Evolutionary conservation across 768 basidiomycete species (phyloP), one percentile per base, ranked within the genome.

Genomic region (Boletus rex-veris): DNA sequence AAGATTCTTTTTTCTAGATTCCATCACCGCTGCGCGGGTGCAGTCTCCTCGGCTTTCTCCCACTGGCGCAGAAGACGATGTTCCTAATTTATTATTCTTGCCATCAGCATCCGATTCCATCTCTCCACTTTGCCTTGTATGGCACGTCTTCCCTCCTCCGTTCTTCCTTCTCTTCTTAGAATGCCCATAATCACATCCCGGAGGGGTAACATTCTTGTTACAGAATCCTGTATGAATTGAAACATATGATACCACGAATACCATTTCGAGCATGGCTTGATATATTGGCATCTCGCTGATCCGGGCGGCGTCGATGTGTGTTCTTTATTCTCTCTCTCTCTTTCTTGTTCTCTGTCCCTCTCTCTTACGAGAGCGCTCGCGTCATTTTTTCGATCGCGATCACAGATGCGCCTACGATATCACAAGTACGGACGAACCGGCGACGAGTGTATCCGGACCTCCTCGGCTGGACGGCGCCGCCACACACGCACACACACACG

Each of bases 71-170:
- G 58, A 57, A 54, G 63, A 38, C 39, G 7, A 43, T 33, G 28
- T 54, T 48, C 50, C 50, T 71, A 56, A 62, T 71, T 50, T 59
- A 60, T 55, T 51, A 26, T 28, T 28, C 33, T 39, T 54, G 51
- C 57, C 45, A 62, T 59, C 52, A 68, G 61, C 58, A 58, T 47
- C 63, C 57, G 52, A 54, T 64, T 55, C 52, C 51, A 50, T 55
- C 52, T 58, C 64, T 57, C 54, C 42, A 47, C 57, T 45, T 41
- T 45, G 38, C 58, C 53, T 55, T 46, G 42, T 53, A 63, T 55
- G 39, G 55, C 50, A 46, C 48, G 37, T 45, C 33, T 47, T 53
- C 30, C 31, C 28, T 26, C 50, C 35, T 43, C 50, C 35, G 40
- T 9, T 43, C 36, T 61, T 57, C 40, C 16, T 50, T 55, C 37